Evolutionary conservation across 2,329 filamentous ascomycete species (phyloP).

Genomic region (Ophiognomonia clavigignenti-juglandacearum): DNA sequence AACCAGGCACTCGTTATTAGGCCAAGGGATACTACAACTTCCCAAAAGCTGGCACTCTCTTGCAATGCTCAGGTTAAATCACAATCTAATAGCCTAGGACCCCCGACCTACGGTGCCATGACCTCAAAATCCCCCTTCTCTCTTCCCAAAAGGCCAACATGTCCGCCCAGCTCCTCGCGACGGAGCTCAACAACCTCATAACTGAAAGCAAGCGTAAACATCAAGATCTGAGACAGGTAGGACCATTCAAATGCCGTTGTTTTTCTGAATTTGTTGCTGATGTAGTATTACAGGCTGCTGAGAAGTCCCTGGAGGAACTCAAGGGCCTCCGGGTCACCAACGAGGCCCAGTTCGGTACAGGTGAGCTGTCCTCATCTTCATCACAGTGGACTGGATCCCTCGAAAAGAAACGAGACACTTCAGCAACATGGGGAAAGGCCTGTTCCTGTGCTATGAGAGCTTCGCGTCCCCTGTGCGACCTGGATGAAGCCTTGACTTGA

Average conservation of each 20-base stretch:
- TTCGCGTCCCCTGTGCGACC: too few species aligned
- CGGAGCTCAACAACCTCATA: conserved; percentile 84
- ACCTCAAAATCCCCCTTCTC: neutral
- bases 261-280: too few species aligned
- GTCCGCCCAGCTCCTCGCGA: conserved; percentile 85
- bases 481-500: neutral
- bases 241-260: too few species aligned
- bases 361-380: conserved; percentile 5
- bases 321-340: conserved; percentile 64
- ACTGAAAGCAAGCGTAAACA: conserved; percentile 96
- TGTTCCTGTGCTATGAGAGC: neutral
- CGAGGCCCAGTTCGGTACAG: conserved; percentile 60
- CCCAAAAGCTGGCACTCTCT: neutral
- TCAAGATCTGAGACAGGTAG: conserved; percentile 76
- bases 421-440: conserved; percentile 1
- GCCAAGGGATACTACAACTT: neutral
- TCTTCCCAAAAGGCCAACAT: conserved; percentile 46
- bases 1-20: too few species aligned
- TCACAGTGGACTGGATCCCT: neutral
- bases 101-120: neutral
- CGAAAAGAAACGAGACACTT: conserved; percentile 11
- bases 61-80: neutral
- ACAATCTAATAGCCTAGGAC: neutral
- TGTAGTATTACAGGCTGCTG: conserved; percentile 61
- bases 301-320: conserved; percentile 88